Percentiles rank a stretch among this genome's conserved stretches.
phyloP scores from a whole-genome alignment of 2,329 filamentous ascomycete species.

The Cytospora piceae region DNA sequence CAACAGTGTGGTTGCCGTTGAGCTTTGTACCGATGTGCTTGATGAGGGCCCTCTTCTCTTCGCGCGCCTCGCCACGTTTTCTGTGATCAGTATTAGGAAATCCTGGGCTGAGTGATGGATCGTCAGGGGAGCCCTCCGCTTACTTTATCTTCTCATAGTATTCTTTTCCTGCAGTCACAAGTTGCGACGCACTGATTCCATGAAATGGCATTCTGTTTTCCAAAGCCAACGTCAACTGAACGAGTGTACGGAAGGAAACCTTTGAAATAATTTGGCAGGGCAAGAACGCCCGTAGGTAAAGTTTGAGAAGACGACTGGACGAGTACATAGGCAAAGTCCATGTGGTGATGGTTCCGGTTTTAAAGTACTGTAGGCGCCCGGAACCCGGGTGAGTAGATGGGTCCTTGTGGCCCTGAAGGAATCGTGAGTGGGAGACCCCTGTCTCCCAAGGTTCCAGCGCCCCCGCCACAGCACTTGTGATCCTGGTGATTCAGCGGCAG shows the following conservation, averaged over 20 bases:
- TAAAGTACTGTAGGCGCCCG: neutral
- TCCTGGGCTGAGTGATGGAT: neutral
- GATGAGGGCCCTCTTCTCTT: slow-evolving; percentile 29
- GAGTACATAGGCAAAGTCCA: neutral
- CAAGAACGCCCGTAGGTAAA: slow-evolving; percentile 11
- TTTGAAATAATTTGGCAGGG: neutral
- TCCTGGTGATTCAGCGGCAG: no score
- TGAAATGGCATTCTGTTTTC: slow-evolving; percentile 27
- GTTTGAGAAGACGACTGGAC: neutral
- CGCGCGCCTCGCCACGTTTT: slow-evolving; percentile 29
- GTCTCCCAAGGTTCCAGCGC: neutral
- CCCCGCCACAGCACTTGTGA: neutral
- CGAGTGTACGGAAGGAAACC: neutral
- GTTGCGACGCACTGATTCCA: slow-evolving; percentile 25
- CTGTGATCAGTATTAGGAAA: slow-evolving; percentile 14
- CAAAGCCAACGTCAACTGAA: neutral
- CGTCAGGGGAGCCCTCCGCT: neutral
- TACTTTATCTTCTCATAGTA: slow-evolving; percentile 29
- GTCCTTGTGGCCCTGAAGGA: neutral
- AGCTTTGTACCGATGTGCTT: slow-evolving; percentile 27
- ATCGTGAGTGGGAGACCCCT: slow-evolving; percentile 13
- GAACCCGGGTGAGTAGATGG: neutral
- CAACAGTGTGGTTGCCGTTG: slow-evolving; percentile 24
- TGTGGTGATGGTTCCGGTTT: slow-evolving; percentile 7
- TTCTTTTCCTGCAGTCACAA: slow-evolving; percentile 26